A percentile compares a stretch with the other conserved stretches of the same genome.
These are phyloP conservation scores for Chimonanthus praecox DNA, from an alignment of 164 flowering plant genomes.

Conservation along the genomic window DNA sequence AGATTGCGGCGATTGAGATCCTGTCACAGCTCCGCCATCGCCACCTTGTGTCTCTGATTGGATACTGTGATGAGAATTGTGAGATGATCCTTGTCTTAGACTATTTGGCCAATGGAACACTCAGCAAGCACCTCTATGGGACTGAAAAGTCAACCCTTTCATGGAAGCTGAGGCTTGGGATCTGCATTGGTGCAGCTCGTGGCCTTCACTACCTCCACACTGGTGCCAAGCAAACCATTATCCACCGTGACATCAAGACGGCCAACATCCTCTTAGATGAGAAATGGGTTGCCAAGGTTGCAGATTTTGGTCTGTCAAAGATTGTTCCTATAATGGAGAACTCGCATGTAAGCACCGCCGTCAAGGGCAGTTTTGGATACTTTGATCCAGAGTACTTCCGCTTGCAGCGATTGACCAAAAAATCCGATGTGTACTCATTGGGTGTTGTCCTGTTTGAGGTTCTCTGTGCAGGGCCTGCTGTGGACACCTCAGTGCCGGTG, in stretches of 20 bases:
- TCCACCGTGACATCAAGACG: slow-evolving; percentile 48
- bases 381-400: slow-evolving; percentile 48
- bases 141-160: slow-evolving; percentile 29
- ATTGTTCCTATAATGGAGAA: slow-evolving; percentile 32
- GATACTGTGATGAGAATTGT: too few relatives aligned
- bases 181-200: too few relatives aligned
- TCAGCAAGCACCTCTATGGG: slow-evolving; percentile 41
- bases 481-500: slow-evolving; percentile 22
- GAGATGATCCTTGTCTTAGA: slow-evolving; percentile 28
- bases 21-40: slow-evolving; percentile 41
- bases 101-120: slow-evolving; percentile 44
- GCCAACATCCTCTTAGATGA: slow-evolving; percentile 17
- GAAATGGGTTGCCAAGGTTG: slow-evolving; percentile 6
- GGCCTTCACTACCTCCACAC: too few relatives aligned
- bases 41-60: too few relatives aligned
- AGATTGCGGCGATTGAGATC: slow-evolving; percentile 37
- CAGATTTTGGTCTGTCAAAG: slow-evolving; percentile 47
- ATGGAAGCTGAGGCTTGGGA: slow-evolving; percentile 22
- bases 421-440: too few relatives aligned
- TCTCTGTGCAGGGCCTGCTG: slow-evolving; percentile 23
- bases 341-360: slow-evolving; percentile 36
- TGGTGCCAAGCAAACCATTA: slow-evolving; percentile 18
- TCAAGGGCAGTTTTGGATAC: slow-evolving; percentile 28
- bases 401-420: slow-evolving; percentile 32
- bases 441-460: too few relatives aligned